phyloP scores from a whole-genome alignment of 305 asterid genomes.

The Fraxinus latifolia region DNA sequence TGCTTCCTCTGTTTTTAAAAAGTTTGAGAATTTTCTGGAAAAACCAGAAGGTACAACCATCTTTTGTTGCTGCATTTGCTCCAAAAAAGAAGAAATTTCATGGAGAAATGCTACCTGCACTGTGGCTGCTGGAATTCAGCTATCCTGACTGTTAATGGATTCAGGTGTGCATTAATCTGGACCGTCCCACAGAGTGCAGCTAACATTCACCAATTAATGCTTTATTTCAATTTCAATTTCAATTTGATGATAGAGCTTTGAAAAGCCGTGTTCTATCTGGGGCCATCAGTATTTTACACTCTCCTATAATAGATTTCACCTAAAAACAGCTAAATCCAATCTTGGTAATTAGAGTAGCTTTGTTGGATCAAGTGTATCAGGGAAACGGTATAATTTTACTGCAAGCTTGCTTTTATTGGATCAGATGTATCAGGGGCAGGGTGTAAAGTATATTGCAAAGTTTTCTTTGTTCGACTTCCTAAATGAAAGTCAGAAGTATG shows the following conservation, averaged over 20 bases:
- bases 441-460: neutral
- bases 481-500: neutral
- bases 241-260: neutral
- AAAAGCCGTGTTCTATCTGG: neutral
- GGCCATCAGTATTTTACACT: neutral
- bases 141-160: neutral
- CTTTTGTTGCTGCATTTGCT: neutral
- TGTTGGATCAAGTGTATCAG: neutral
- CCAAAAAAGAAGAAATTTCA: neutral
- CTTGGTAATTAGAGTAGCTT: neutral
- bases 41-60: neutral
- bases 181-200: neutral
- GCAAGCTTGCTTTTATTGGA: neutral
- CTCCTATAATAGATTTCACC: neutral
- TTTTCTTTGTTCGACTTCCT: neutral
- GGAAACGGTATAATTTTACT: neutral
- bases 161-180: neutral
- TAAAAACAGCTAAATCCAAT: neutral
- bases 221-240: neutral
- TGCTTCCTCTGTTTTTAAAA: neutral
- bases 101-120: neutral
- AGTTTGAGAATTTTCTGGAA: neutral
- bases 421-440: neutral
- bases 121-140: neutral
- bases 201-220: neutral